A percentile compares a stretch with the other conserved stretches of the same genome.
Conservation (phyloP, 805 yeast genomes). For the Metschnikowia cubensis region DNA sequence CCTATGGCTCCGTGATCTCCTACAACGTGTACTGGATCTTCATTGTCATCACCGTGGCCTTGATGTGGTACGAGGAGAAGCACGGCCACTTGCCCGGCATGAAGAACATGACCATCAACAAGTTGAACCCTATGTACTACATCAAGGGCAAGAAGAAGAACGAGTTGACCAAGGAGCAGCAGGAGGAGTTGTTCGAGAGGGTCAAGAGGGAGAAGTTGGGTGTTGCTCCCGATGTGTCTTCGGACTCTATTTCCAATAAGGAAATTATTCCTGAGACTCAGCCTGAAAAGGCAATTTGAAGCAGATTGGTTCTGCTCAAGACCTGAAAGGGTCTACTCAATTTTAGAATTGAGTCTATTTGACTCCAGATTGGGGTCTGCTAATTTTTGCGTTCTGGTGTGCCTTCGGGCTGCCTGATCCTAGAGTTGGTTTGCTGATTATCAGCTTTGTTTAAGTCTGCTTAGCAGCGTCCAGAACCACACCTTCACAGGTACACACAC, state of each 20-base stretch:
- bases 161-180: slow-evolving; percentile 50
- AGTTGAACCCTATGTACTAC: slow-evolving; percentile 72
- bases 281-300: too few relatives aligned
- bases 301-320: too few relatives aligned
- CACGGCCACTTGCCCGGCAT: slow-evolving; percentile 72
- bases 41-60: slow-evolving; percentile 48
- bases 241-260: slow-evolving; percentile 10
- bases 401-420: too few relatives aligned
- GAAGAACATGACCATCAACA: slow-evolving; percentile 40
- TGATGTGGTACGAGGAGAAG: slow-evolving; percentile 81
- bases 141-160: slow-evolving; percentile 63
- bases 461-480: neutral
- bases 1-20: slow-evolving; percentile 83
- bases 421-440: too few relatives aligned
- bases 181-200: slow-evolving; percentile 47
- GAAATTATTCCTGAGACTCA: neutral
- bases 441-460: too few relatives aligned
- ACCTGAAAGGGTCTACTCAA: too few relatives aligned
- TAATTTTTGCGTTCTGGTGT: too few relatives aligned
- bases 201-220: slow-evolving; percentile 21
- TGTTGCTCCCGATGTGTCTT: slow-evolving; percentile 4
- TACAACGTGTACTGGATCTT: slow-evolving; percentile 86
- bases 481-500: slow-evolving; percentile 6
- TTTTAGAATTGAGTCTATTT: too few relatives aligned
- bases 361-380: too few relatives aligned